Evolutionary conservation across 2,329 filamentous ascomycete genomes (phyloP).

Genomic region (Leptographium wingfieldii): DNA sequence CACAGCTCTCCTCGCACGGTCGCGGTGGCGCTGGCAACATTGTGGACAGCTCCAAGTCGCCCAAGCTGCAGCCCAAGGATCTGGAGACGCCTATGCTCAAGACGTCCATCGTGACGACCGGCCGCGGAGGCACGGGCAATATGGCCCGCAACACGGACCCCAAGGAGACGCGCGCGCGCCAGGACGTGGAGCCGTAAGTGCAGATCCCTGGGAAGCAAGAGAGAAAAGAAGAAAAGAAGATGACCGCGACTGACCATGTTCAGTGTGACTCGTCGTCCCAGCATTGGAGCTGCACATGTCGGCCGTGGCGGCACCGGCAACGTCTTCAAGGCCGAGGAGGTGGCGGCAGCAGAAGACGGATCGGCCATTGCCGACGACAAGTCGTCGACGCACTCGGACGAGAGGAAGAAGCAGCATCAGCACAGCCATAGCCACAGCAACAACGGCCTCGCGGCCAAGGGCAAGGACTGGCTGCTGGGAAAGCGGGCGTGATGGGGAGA

Average conservation of each 20-base stretch:
- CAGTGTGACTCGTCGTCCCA: slow-evolving; percentile 42
- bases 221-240: no score
- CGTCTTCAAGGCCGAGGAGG: slow-evolving; percentile 37
- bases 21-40: slow-evolving; percentile 73
- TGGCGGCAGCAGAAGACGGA: slow-evolving; percentile 14
- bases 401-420: slow-evolving; percentile 8
- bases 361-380: slow-evolving; percentile 18
- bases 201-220: no score
- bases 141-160: slow-evolving; percentile 67
- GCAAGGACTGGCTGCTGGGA: slow-evolving; percentile 36
- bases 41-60: slow-evolving; percentile 36
- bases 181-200: slow-evolving; percentile 66
- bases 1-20: slow-evolving; percentile 49
- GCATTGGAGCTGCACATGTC: slow-evolving; percentile 48
- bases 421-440: slow-evolving; percentile 10
- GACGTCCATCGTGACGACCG: slow-evolving; percentile 72
- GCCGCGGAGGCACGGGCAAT: slow-evolving; percentile 78
- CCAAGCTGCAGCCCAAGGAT: slow-evolving; percentile 43
- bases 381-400: neutral
- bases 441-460: slow-evolving; percentile 25
- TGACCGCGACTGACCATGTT: neutral
- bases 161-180: slow-evolving; percentile 59
- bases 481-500: slow-evolving; percentile 17
- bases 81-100: slow-evolving; percentile 77
- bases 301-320: slow-evolving; percentile 70